phyloP scores from a whole-genome alignment of 192 early-diverging fungal species.

The Umbelopsis isabellina region DNA sequence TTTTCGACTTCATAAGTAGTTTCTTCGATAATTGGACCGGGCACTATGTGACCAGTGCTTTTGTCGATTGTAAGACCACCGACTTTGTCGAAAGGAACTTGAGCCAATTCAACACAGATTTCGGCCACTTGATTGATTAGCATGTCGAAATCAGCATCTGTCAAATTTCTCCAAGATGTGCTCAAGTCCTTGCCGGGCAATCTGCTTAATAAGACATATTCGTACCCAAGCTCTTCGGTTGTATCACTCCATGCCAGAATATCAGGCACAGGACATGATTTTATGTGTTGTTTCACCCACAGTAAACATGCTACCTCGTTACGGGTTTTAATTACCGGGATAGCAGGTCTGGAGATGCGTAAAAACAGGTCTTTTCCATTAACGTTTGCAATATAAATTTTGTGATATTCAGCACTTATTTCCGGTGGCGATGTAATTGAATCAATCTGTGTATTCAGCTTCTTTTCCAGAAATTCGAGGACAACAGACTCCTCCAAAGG shows the following conservation, averaged over 20 bases:
- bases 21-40: background rate
- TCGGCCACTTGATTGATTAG: background rate
- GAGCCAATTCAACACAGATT: background rate
- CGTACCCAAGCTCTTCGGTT: constrained; percentile 7
- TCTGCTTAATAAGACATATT: constrained; percentile 8
- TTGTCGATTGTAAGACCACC: background rate
- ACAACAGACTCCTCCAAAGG: background rate
- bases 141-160: background rate
- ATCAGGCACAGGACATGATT: background rate
- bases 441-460: background rate
- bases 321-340: background rate
- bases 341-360: constrained; percentile 3
- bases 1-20: background rate
- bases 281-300: background rate
- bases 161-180: background rate
- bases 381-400: constrained; percentile 1
- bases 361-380: background rate
- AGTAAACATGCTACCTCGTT: constrained; percentile 12
- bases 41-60: background rate
- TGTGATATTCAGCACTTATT: constrained; percentile 6
- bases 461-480: background rate
- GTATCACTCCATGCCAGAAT: constrained; percentile 2
- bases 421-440: background rate
- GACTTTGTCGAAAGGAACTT: background rate
- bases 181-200: background rate